Conservation (phyloP, 257 asterid species). For the Gentiana macrophylla region DNA sequence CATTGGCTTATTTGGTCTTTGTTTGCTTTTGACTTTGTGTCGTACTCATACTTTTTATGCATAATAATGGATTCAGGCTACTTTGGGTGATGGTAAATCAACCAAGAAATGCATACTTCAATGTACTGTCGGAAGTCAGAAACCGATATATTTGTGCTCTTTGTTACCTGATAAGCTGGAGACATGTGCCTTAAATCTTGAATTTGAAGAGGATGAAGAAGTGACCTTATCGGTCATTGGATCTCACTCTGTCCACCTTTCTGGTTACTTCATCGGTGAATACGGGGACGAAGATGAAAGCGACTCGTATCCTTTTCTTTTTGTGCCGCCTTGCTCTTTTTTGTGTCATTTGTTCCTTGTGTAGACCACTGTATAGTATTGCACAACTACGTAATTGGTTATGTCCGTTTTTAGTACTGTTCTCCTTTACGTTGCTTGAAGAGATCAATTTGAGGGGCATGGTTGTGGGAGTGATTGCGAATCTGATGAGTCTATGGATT, state of each 20-base stretch:
- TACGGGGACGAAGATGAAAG: conserved; percentile 21
- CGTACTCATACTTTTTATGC: background rate
- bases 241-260: conserved; percentile 65
- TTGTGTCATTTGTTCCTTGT: background rate
- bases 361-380: background rate
- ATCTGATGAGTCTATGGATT: conserved; percentile 30
- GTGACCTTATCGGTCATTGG: conserved; percentile 72
- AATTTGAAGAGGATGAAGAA: conserved; percentile 79
- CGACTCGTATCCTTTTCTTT: conserved; percentile 53
- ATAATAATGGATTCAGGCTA: conserved; percentile 43
- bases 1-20: background rate
- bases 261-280: conserved; percentile 73
- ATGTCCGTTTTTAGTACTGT: background rate
- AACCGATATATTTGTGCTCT: conserved; percentile 64
- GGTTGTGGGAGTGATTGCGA: conserved; percentile 31
- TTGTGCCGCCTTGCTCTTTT: background rate
- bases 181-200: conserved; percentile 64
- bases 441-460: conserved; percentile 38
- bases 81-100: conserved; percentile 57
- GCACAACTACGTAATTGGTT: background rate
- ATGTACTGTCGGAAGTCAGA: conserved; percentile 68
- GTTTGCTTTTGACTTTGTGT: too few relatives aligned
- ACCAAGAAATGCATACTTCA: conserved; percentile 57
- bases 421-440: conserved; percentile 39
- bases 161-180: conserved; percentile 66